phyloP scores from a whole-genome alignment of 192 early-diverging fungal genomes.

The Haplosporangium gracile region DNA sequence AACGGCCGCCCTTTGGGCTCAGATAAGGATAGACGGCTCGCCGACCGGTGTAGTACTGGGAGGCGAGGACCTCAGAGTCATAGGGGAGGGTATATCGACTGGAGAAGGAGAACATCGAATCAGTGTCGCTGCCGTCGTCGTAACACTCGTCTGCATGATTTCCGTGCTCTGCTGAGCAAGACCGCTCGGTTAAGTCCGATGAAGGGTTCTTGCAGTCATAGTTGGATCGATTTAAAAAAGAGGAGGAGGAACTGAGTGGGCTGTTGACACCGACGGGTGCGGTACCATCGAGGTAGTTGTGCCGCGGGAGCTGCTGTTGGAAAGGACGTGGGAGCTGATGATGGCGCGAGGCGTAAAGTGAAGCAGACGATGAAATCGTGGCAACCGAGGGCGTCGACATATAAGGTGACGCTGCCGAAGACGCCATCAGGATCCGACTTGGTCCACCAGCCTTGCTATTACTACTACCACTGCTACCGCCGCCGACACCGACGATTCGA shows the following conservation, averaged over 20 bases:
- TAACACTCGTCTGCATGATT: background rate
- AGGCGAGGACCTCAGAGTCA: background rate
- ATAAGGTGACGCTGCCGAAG: slow-evolving; percentile 2
- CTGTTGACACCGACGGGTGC: background rate
- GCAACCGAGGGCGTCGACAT: background rate
- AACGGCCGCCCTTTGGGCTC: background rate
- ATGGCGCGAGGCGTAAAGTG: background rate
- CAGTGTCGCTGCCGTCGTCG: background rate
- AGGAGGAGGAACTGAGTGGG: background rate
- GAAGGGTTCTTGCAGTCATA: background rate
- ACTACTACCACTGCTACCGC: background rate
- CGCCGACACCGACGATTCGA: background rate
- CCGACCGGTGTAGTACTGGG: background rate
- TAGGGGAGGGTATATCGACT: slow-evolving; percentile 27
- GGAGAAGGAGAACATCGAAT: slow-evolving; percentile 22
- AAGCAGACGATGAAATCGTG: background rate
- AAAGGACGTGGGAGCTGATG: background rate
- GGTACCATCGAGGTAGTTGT: background rate
- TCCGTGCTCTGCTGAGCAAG: background rate
- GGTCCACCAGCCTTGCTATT: background rate
- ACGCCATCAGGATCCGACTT: slow-evolving; percentile 7
- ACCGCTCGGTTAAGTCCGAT: background rate
- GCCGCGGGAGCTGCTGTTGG: background rate
- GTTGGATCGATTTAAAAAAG: background rate
- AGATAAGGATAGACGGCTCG: background rate